Percentiles rank a stretch among this genome's conserved stretches.
Conservation (phyloP, 2,329 filamentous ascomycete genomes). For the Fusarium sp. region DNA sequence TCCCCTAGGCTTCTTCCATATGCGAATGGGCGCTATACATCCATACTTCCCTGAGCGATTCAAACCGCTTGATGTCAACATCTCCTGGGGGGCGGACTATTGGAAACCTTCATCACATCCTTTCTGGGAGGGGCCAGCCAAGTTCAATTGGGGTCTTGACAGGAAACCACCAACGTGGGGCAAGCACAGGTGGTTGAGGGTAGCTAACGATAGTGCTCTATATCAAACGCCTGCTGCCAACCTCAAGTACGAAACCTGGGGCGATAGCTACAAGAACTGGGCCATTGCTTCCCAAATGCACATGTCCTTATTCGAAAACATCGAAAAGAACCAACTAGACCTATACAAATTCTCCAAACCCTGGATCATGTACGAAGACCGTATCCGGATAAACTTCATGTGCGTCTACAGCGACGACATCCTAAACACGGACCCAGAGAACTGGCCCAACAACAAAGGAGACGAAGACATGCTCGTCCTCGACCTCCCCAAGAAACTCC, state of each 20-base stretch:
- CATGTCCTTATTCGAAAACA: constrained; percentile 37
- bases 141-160: constrained; percentile 16
- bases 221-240: constrained; percentile 25
- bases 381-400: constrained; percentile 39
- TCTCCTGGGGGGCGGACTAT: constrained; percentile 13
- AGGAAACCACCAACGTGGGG: neutral
- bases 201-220: constrained; percentile 13
- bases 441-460: neutral
- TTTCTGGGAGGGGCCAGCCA: constrained; percentile 23
- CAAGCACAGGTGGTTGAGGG: constrained; percentile 26
- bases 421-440: constrained; percentile 18
- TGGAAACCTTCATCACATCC: constrained; percentile 31
- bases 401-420: constrained; percentile 33
- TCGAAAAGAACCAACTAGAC: constrained; percentile 28
- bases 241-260: constrained; percentile 34
- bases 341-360: constrained; percentile 33
- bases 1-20: constrained; percentile 35
- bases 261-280: constrained; percentile 29
- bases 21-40: constrained; percentile 34
- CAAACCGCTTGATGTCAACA: neutral
- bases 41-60: constrained; percentile 30
- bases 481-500: constrained; percentile 22
- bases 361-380: constrained; percentile 31
- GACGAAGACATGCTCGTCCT: constrained; percentile 29
- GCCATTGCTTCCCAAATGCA: constrained; percentile 37